phyloP scores from a whole-genome alignment of 2,329 filamentous ascomycete genomes.

The Alternaria panax region DNA sequence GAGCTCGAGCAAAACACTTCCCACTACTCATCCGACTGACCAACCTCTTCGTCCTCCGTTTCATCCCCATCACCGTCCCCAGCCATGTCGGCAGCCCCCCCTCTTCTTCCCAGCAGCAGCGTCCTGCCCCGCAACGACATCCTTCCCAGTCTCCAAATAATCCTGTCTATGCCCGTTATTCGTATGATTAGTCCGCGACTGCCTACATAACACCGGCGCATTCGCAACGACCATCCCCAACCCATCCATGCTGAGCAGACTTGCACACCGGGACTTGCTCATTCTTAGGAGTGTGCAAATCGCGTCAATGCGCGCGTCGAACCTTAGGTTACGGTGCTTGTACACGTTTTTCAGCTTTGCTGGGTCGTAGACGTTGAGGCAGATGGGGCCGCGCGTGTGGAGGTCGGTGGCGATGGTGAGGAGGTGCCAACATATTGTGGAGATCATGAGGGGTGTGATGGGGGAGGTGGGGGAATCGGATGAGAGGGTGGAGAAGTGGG shows the following conservation, averaged over 20 bases:
- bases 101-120: background rate
- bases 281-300: conserved; percentile 9
- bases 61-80: background rate
- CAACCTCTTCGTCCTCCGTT: background rate
- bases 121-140: background rate
- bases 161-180: conserved; percentile 7
- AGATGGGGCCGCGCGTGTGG: conserved; percentile 5
- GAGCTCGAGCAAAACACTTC: background rate
- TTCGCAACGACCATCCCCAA: conserved; percentile 10
- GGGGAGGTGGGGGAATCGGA: background rate
- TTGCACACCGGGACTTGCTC: conserved; percentile 9
- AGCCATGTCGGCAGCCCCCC: background rate
- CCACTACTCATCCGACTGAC: background rate
- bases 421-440: conserved; percentile 4
- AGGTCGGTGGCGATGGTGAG: conserved; percentile 7
- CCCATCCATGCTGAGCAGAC: background rate
- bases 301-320: background rate
- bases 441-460: background rate
- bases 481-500: background rate
- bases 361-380: conserved; percentile 4
- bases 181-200: background rate
- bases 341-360: background rate
- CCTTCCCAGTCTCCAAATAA: background rate
- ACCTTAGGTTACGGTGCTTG: background rate
- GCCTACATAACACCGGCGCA: background rate